Conservation (phyloP, 1,139 yeast genomes). For the Candida sanyaensis region DNA sequence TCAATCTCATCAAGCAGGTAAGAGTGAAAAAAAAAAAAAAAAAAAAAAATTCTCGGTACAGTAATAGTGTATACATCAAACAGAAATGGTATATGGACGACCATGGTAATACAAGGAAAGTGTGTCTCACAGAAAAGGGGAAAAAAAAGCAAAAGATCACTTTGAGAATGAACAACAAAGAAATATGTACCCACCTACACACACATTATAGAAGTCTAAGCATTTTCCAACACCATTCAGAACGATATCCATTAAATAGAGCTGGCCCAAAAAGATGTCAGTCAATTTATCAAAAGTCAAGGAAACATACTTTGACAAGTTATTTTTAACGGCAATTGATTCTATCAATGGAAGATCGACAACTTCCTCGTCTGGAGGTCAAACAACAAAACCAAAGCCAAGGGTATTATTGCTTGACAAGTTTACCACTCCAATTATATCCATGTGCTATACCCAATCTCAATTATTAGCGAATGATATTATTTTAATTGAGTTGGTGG, state of each 20-base stretch:
- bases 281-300: conserved; percentile 38
- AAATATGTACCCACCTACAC: too few relatives aligned
- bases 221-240: too few relatives aligned
- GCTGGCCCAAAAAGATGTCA: conserved; percentile 20
- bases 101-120: too few relatives aligned
- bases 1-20: not conserved
- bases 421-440: conserved; percentile 77
- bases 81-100: too few relatives aligned
- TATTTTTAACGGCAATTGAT: conserved; percentile 22
- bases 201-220: too few relatives aligned
- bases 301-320: conserved; percentile 37
- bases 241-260: too few relatives aligned
- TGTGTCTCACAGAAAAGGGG: too few relatives aligned
- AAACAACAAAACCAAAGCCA: conserved; percentile 36
- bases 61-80: too few relatives aligned
- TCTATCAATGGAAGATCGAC: not conserved
- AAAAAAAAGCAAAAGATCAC: not conserved
- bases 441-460: conserved; percentile 87
- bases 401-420: conserved; percentile 78
- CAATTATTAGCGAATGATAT: conserved; percentile 79
- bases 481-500: conserved; percentile 73
- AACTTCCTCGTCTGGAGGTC: not conserved
- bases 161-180: too few relatives aligned
- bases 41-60: too few relatives aligned
- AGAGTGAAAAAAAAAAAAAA: too few relatives aligned